Percentiles rank a stretch among this genome's conserved stretches.
phyloP scores from a whole-genome alignment of 192 early-diverging fungal species.

The Coemansia sp. region DNA sequence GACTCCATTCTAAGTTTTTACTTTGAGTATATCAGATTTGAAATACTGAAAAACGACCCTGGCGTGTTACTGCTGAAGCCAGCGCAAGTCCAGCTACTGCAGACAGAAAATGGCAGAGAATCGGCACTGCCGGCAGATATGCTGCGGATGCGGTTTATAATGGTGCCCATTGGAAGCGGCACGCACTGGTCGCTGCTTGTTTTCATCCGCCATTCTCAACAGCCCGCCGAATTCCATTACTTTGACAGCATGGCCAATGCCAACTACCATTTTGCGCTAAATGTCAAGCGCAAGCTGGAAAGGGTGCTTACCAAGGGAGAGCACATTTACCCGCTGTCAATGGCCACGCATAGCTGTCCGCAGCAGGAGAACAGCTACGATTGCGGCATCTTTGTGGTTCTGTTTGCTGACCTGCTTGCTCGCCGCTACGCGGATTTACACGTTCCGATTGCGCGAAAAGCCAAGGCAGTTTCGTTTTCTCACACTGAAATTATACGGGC shows the following conservation, averaged over 20 bases:
- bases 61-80: constrained; percentile 41
- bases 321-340: not conserved
- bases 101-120: constrained; percentile 6
- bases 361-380: constrained; percentile 49
- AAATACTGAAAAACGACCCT: constrained; percentile 26
- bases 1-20: constrained; percentile 48
- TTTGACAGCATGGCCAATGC: constrained; percentile 47
- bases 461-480: too few relatives aligned
- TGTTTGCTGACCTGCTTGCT: constrained; percentile 43
- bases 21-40: constrained; percentile 44
- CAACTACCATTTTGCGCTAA: constrained; percentile 31
- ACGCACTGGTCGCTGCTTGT: constrained; percentile 46
- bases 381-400: constrained; percentile 45
- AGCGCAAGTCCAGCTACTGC: constrained; percentile 23
- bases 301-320: not conserved
- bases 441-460: not conserved
- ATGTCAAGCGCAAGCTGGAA: constrained; percentile 13
- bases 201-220: not conserved
- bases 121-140: constrained; percentile 20
- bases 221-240: constrained; percentile 31
- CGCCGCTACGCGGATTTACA: constrained; percentile 40
- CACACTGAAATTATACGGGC: too few relatives aligned
- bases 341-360: constrained; percentile 46
- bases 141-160: constrained; percentile 16
- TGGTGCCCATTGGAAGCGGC: constrained; percentile 32